phyloP scores from a whole-genome alignment of 768 basidiomycete species.

The Infundibulicybe gibba region DNA sequence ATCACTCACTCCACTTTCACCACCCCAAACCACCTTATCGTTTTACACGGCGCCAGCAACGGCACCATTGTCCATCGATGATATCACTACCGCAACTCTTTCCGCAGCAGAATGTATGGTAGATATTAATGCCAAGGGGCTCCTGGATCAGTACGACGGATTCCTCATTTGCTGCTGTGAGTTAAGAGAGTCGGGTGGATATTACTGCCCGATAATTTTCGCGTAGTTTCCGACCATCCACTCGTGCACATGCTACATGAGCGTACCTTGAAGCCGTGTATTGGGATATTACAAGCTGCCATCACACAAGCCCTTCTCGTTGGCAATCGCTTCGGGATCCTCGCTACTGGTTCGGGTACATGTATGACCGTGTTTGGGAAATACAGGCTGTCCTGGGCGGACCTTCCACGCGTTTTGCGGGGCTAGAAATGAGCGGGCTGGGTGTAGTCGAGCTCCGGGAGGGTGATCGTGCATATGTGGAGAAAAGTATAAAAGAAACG shows the following conservation, averaged over 20 bases:
- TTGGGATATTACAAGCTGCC: conserved; percentile 32
- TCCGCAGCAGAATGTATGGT: too few species aligned
- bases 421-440: conserved; percentile 25
- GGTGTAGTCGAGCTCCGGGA: conserved; percentile 30
- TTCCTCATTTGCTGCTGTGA: too few species aligned
- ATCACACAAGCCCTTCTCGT: conserved; percentile 27
- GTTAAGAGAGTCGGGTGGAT: too few species aligned
- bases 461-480: conserved; percentile 22
- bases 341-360: conserved; percentile 32
- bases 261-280: conserved; percentile 23
- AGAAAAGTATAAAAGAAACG: conserved; percentile 23
- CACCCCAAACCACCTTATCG: conserved; percentile 10
- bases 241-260: conserved; percentile 29
- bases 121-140: too few species aligned
- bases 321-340: conserved; percentile 33
- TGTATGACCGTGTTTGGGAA: conserved; percentile 26
- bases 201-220: conserved; percentile 17
- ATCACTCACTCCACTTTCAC: conserved; percentile 15
- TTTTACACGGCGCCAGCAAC: too few species aligned
- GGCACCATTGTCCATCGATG: too few species aligned
- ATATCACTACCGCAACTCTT: too few species aligned
- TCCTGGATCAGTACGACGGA: too few species aligned
- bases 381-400: conserved; percentile 30
- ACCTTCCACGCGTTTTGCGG: conserved; percentile 29
- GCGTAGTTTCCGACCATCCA: conserved; percentile 32